Evolutionary conservation across 2,329 filamentous ascomycete genomes (phyloP).

Genomic region (Fusarium metavorans): DNA sequence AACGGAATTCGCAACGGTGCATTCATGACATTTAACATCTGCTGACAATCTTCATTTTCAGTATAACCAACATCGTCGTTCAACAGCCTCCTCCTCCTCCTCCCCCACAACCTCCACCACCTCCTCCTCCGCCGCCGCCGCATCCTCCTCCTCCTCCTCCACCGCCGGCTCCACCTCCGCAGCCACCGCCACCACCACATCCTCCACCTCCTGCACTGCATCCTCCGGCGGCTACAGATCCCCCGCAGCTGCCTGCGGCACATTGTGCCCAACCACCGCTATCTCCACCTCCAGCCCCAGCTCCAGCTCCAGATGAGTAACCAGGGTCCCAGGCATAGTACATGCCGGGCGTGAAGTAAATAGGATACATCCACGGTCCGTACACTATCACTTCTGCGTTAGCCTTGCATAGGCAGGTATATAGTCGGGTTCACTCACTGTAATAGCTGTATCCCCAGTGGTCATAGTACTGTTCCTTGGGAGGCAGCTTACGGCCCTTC

Average conservation of each 20-base stretch:
- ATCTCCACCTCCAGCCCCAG: conserved; percentile 44
- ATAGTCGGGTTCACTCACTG: conserved; percentile 37
- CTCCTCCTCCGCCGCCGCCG: conserved; percentile 22
- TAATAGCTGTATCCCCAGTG: conserved; percentile 67
- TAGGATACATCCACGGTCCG: conserved; percentile 58
- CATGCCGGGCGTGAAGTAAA: conserved; percentile 57
- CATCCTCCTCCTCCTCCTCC: not conserved
- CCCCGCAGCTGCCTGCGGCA: conserved; percentile 62
- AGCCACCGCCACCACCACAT: conserved; percentile 21
- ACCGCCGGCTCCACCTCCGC: not conserved
- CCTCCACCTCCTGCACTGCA: conserved; percentile 37
- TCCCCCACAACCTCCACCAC: conserved; percentile 5
- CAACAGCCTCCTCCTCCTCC: not conserved
- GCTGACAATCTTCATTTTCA: not conserved
- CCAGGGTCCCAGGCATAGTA: conserved; percentile 61
- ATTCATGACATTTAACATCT: too few relatives aligned
- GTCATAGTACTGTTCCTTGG: conserved; percentile 61
- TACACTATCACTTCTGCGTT: conserved; percentile 49
- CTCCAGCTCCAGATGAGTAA: conserved; percentile 46
- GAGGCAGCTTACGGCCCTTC: conserved; percentile 61
- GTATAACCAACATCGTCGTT: not conserved
- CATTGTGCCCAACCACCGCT: conserved; percentile 54
- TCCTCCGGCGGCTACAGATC: conserved; percentile 57
- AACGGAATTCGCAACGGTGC: too few relatives aligned
- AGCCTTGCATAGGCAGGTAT: not conserved